These are phyloP conservation scores for Pseudonitzschia pungens DNA, from an alignment of 108 stramenopile genomes.

Conservation along the genomic window DNA sequence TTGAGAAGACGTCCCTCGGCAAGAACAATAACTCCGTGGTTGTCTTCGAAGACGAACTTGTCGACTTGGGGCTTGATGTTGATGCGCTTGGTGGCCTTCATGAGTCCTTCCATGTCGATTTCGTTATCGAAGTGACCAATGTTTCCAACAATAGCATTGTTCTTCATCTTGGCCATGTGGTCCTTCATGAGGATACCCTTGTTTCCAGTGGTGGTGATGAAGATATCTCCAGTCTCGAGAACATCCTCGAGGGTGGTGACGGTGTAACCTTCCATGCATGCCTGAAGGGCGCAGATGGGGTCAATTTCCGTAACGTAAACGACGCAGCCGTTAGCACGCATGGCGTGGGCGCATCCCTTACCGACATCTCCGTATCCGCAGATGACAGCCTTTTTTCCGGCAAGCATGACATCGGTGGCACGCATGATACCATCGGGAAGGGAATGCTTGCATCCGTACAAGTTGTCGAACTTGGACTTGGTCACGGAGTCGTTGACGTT, in stretches of 20 bases:
- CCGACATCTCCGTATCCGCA: constrained; percentile 99
- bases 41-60: constrained; percentile 93
- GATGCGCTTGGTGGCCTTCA: constrained; percentile 86
- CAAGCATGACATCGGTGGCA: constrained; percentile 99
- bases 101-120: constrained; percentile 98
- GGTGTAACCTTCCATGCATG: constrained; percentile 99
- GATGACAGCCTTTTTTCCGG: constrained; percentile 99
- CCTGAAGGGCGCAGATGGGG: constrained; percentile 99
- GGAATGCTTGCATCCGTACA: constrained; percentile 99
- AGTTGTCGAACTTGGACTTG: constrained; percentile 99
- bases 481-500: constrained; percentile 99
- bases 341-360: constrained; percentile 99
- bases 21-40: constrained; percentile 94
- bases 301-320: constrained; percentile 99
- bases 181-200: constrained; percentile 98
- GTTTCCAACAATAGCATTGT: constrained; percentile 99
- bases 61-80: constrained; percentile 99
- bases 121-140: constrained; percentile 99
- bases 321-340: constrained; percentile 97
- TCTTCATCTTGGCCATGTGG: constrained; percentile 99
- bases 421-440: constrained; percentile 99
- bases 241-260: constrained; percentile 92
- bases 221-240: constrained; percentile 88
- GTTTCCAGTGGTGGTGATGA: constrained; percentile 99
- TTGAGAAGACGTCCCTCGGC: constrained; percentile 99